A percentile compares a stretch with the other conserved stretches of the same genome.
phyloP scores from a whole-genome alignment of 2,329 filamentous ascomycete species.

The Colletotrichum tropicale region DNA sequence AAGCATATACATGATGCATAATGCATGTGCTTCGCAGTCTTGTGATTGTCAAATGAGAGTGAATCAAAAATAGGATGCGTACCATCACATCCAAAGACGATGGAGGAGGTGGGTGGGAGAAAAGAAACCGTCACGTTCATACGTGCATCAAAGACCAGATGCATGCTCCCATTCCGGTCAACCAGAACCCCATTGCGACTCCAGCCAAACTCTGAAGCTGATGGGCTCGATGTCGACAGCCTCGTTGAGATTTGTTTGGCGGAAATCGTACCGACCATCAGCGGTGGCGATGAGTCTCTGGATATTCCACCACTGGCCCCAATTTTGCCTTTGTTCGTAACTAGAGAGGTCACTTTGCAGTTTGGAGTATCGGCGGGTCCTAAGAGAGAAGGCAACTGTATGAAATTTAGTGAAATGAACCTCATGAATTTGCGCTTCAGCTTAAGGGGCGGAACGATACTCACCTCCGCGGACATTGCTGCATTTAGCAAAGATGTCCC shows the following conservation, averaged over 20 bases:
- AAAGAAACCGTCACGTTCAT: not conserved
- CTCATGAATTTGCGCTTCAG: not conserved
- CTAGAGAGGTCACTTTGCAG: slow-evolving; percentile 43
- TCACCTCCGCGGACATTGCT: slow-evolving; percentile 54
- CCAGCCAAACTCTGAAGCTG: slow-evolving; percentile 60
- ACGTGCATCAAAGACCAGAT: not conserved
- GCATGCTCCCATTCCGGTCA: not conserved
- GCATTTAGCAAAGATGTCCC: slow-evolving; percentile 59
- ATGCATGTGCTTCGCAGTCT: not conserved
- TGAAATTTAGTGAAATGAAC: slow-evolving; percentile 12
- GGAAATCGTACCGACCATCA: slow-evolving; percentile 71
- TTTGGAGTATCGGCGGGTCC: slow-evolving; percentile 42
- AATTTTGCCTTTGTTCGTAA: slow-evolving; percentile 51
- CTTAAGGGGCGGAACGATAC: slow-evolving; percentile 15
- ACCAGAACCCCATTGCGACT: slow-evolving; percentile 45
- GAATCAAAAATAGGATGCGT: not conserved
- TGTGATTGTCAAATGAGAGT: not conserved
- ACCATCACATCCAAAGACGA: not conserved
- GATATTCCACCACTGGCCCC: slow-evolving; percentile 55
- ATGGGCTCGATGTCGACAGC: slow-evolving; percentile 51
- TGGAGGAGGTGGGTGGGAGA: not conserved
- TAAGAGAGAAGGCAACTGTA: slow-evolving; percentile 43
- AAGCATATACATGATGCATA: not conserved
- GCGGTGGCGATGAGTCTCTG: slow-evolving; percentile 71
- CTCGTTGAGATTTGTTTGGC: slow-evolving; percentile 63